Base-by-base conservation (phyloP, 202 grass and related monocot genomes). In the Zoysia matrella region DNA sequence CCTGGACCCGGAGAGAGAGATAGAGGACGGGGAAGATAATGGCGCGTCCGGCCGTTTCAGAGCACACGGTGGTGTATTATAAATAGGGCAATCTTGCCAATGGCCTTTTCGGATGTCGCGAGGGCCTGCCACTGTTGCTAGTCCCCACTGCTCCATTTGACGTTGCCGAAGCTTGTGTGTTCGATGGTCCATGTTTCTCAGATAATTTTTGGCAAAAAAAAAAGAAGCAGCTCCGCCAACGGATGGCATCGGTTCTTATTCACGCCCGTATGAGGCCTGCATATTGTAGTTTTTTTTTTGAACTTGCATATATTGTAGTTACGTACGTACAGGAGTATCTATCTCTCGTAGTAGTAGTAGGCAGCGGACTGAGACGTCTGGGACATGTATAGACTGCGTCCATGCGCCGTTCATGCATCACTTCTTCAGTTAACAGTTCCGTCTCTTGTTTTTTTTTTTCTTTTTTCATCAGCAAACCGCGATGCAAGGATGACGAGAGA, bases 41-140 rank as follows among this genome's bases (percentile, higher is more conserved):
- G 47, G 70, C n/a, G 62, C 52, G 46, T 78, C 67, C 75, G 69
- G 30, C 63, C 76, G 71, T 81, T 87, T 69, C 47, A 71, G 65
- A 62, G 18, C 52, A n/a, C 75, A 11, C 3, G 75, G 75, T 13
- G 86, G 40, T 57, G 75, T 22, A 22, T 22, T 89, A 74, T 86
- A 73, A 92, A 84, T 84, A 84, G 50, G 46, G 75, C 86, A 54
- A 85, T 85, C 57, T 72, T 7, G 58, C 8, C 51, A 71, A 22
- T 11, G 53, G 8, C 60, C 67, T 56, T 47, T 65, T 70, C 6
- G 41, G 49, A 22, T 7, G 75, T 42, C 42, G 47, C 14, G 0
- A 5, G 11, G 9, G 52, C 8, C 3, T 12, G 51, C 5, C 11
- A 56, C 57, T 77, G 79, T 72, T 11, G 66, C 18, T 68, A 54